Evolutionary conservation across 441 rosid genomes (phyloP).

Genomic region (Erodium trifolium): DNA sequence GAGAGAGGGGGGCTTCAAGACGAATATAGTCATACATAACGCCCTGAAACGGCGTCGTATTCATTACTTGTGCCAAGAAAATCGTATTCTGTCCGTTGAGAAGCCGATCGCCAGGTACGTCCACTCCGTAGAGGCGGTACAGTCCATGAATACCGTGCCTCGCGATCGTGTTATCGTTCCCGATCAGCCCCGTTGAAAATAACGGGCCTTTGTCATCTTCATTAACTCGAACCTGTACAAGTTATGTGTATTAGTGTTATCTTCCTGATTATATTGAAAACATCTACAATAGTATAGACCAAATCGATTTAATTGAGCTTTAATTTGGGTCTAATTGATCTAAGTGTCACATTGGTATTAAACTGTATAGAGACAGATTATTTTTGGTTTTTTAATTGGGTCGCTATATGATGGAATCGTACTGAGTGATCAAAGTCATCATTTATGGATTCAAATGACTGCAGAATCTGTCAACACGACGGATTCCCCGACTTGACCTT

Average conservation of each 20-base stretch:
- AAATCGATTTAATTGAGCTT: no score
- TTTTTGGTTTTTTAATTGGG: no score
- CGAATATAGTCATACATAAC: constrained; percentile 89
- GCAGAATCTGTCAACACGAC: no score
- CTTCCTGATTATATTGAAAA: no score
- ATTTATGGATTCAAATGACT: no score
- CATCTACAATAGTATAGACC: no score
- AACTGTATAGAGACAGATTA: no score
- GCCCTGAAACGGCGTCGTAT: constrained; percentile 58
- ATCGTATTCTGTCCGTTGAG: constrained; percentile 57
- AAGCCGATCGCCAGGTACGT: constrained; percentile 40
- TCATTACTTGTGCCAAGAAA: constrained; percentile 57
- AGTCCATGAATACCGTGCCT: constrained; percentile 90
- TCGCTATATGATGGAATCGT: no score
- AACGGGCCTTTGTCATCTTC: constrained; percentile 28
- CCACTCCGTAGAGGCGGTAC: constrained; percentile 62
- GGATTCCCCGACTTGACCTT: no score
- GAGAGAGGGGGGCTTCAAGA: constrained; percentile 59
- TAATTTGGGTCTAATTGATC: no score
- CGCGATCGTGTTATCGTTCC: constrained; percentile 80
- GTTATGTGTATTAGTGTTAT: not conserved
- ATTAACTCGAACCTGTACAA: constrained; percentile 52
- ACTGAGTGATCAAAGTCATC: no score
- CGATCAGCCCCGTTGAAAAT: constrained; percentile 50
- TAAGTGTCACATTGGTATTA: no score